Conservation (phyloP, 805 yeast genomes). For the Candida ulmi region DNA sequence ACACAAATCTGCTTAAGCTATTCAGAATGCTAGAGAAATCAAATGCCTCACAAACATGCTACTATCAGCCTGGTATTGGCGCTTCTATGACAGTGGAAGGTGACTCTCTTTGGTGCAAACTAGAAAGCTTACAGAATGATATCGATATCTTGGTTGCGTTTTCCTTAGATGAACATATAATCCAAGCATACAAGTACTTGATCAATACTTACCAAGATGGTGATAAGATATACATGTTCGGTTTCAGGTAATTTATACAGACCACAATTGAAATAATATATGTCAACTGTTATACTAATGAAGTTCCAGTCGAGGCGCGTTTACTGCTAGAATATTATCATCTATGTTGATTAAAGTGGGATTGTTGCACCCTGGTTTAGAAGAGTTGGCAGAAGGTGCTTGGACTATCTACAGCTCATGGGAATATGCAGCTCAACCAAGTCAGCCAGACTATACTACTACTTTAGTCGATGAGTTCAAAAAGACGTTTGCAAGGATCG, state of each 20-base stretch:
- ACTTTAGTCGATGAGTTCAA: constrained; percentile 49
- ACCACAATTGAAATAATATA: not conserved
- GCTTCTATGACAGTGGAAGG: constrained; percentile 39
- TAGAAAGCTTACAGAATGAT: constrained; percentile 17
- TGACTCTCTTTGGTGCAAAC: constrained; percentile 14
- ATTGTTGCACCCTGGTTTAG: constrained; percentile 47
- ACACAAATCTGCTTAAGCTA: constrained; percentile 48
- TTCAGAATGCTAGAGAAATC: constrained; percentile 47
- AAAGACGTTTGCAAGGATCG: constrained; percentile 43
- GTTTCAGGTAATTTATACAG: constrained; percentile 34
- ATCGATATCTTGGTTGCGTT: constrained; percentile 47
- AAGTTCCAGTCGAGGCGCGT: constrained; percentile 50
- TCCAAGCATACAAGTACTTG: constrained; percentile 49
- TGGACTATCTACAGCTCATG: constrained; percentile 59
- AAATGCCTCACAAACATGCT: constrained; percentile 42
- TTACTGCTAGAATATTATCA: constrained; percentile 55
- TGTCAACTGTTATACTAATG: constrained; percentile 3
- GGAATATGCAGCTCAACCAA: constrained; percentile 56
- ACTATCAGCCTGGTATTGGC: constrained; percentile 69
- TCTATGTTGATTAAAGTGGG: constrained; percentile 68
- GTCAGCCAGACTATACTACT: constrained; percentile 34
- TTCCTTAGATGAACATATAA: constrained; percentile 50
- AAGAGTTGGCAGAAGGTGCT: constrained; percentile 50
- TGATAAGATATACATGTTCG: constrained; percentile 51
- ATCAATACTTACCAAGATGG: constrained; percentile 43